Evolutionary conservation across 305 asterid genomes (phyloP).

Genomic region (Solanum hybrid): DNA sequence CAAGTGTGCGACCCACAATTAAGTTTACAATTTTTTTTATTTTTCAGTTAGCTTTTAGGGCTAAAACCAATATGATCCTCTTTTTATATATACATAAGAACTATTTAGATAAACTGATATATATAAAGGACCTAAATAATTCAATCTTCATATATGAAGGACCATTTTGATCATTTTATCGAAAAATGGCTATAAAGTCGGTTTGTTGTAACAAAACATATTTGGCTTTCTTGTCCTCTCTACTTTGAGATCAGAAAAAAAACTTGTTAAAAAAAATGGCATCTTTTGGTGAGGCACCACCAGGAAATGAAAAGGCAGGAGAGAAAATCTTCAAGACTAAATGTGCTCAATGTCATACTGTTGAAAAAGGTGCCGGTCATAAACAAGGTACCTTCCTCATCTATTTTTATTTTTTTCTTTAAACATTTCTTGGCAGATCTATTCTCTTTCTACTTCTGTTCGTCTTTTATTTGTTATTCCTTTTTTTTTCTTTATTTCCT

Average conservation of each 20-base stretch:
- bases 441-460: not conserved
- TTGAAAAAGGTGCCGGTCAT: not conserved
- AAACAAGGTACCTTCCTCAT: not conserved
- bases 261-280: not conserved
- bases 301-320: not conserved
- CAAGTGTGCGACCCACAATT: not conserved
- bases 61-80: not conserved
- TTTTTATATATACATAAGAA: too few species aligned
- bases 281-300: not conserved
- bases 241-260: not conserved
- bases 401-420: too few species aligned
- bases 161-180: not conserved
- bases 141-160: not conserved
- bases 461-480: not conserved
- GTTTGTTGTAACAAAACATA: not conserved
- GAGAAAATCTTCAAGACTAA: not conserved
- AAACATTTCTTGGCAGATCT: not conserved
- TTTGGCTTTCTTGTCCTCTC: not conserved
- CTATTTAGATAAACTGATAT: too few species aligned
- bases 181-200: not conserved
- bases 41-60: not conserved
- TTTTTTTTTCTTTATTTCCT: not conserved
- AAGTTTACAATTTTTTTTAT: too few species aligned
- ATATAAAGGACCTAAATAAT: too few species aligned
- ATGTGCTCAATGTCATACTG: not conserved